Base-by-base conservation (phyloP, 495 filamentous ascomycete genomes). In the Xylaria flabelliformis region DNA sequence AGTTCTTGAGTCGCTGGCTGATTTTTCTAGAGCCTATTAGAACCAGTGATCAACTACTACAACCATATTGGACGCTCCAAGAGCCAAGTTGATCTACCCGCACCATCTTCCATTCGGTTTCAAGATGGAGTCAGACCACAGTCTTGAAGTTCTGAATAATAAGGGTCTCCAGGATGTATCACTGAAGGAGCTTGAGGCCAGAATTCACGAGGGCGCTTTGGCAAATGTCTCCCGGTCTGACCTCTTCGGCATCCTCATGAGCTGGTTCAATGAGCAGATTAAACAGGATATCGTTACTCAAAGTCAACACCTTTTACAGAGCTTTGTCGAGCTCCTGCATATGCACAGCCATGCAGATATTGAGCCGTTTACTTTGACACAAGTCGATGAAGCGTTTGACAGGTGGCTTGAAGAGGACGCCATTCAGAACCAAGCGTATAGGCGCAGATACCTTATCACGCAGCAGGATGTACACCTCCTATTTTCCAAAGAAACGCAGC, bases 201-300 rank as follows among this genome's bases (percentile, higher is more conserved):
- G 51, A 21, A 70, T 82, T 3, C 17, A 64, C 2, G 59, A 66
- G 34, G 44, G 29, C n/a, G 21, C 32, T 17, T n/a, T 50, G 26
- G 15, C 51, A 12, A 51, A 44, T 8, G 2, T 70, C 44, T 32
- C 72, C 29, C 73, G 66, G 53, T 48, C 72, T 36, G 50, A 69
- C 8, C 44, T 76, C 3, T 73, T 83, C 46, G 64, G 72, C 8
- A 59, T 59, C 36, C 74, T 78, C 55, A 71, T 80, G 67, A 61
- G 46, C 70, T 83, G 82, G 82, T 76, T 84, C 8, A 70, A 76
- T 62, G 74, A 75, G 26, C 77, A 77, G 17, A 79, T 83, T 32
- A 73, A 68, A 24, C 67, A 74, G 9, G 76, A 82, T 44, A 67
- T 71, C 6, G 15, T 67, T 12, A 55, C 48, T 34, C 79, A 79